Percentiles rank a stretch among this genome's conserved stretches.
Conservation (phyloP, 495 filamentous ascomycete species). For the Achaetomiella virescens region DNA sequence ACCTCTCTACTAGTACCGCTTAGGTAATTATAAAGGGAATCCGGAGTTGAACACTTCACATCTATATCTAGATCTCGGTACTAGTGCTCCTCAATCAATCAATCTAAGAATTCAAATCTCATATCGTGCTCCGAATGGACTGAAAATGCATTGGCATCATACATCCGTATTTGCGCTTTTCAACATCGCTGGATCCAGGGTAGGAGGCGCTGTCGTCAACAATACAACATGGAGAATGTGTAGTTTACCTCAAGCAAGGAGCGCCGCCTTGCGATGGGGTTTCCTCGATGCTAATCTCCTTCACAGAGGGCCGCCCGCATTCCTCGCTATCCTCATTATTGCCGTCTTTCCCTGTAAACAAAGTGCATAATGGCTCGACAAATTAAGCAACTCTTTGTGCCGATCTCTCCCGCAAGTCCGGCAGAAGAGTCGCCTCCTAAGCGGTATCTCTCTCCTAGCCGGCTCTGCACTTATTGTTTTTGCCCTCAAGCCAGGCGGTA, state of each 20-base stretch:
- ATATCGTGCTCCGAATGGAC: too few relatives aligned
- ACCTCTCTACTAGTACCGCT: too few relatives aligned
- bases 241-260: constrained; percentile 38
- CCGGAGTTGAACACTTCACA: too few relatives aligned
- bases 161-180: constrained; percentile 41
- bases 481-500: constrained; percentile 28
- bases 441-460: constrained; percentile 19
- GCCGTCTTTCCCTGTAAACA: constrained; percentile 27
- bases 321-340: constrained; percentile 20
- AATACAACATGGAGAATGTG: constrained; percentile 34
- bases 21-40: too few relatives aligned
- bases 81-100: too few relatives aligned
- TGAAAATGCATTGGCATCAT: constrained; percentile 42
- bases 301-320: constrained; percentile 27
- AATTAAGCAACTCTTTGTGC: neutral
- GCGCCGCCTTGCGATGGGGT: neutral
- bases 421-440: constrained; percentile 19
- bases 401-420: neutral
- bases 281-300: neutral
- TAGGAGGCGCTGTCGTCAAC: constrained; percentile 39
- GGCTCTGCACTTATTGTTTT: constrained; percentile 28
- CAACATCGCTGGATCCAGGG: constrained; percentile 37
- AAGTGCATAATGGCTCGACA: neutral
- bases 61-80: too few relatives aligned
- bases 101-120: too few relatives aligned